Evolutionary conservation across 352 stramenopile genomes (phyloP), one percentile per base, ranked within the genome.

Genomic region (Thalassiosira pacifica): DNA sequence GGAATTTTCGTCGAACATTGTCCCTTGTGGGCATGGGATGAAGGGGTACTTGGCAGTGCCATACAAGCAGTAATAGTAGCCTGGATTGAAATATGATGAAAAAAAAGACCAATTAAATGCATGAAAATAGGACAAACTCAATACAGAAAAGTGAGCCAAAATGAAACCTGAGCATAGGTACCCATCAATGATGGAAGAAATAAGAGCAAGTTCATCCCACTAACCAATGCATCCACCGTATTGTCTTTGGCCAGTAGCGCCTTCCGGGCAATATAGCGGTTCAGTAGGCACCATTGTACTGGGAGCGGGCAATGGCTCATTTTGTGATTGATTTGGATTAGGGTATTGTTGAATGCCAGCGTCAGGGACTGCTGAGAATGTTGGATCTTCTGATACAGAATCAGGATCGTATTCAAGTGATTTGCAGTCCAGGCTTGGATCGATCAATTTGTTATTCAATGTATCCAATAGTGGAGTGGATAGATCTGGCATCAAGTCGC

Each of bases 21-120:
- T 69, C 5, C 72, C 72, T 32, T 27, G 27, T 42, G 60, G 60
- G 52, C 72, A 80, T 55, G 24, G 55, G 1, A 73, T 73, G 10
- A 65, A 45, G 5, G 72, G 72, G 48, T 71, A 80, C 2, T n/a
- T 34, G 4, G 60, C 40, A 40, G 26, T 32, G 9, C 72, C 72
- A 24, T 37, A n/a, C 29, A 80, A 29, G n/a, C 72, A 80, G 34
- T 73, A 71, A 59, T 80, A 80, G 31, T 65, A 80, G 53, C 53
- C 53, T 63, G 53, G n/a, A 63, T 26, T 26, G 26, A 31, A 11
- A 63, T 31, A 63, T 2, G 10, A 63, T 11, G 31, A 63, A 63
- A 4, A 24, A 26, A 18, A 13, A 48, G 6, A 13, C 6, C 37
- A 48, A 13, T 63, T 26, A 63, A 3, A 63, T 31, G 53, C 31